Percentiles rank a stretch among this genome's conserved stretches.
phyloP scores from a whole-genome alignment of 2,329 filamentous ascomycete genomes.

The Macrophomina phaseolina region DNA sequence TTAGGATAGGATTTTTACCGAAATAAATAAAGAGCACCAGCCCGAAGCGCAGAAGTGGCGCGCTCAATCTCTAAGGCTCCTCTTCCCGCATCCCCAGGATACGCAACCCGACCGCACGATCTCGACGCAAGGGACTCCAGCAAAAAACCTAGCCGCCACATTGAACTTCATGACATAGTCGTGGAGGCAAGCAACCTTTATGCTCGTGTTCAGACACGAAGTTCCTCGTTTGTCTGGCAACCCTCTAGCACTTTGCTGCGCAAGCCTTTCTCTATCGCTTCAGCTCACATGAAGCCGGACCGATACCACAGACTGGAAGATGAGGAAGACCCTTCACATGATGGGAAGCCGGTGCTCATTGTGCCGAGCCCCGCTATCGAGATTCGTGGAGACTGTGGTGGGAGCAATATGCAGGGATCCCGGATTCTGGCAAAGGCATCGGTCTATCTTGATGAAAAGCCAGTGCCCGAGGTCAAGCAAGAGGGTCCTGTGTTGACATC shows the following conservation, averaged over 20 bases:
- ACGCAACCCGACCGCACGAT: background rate
- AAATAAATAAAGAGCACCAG: background rate
- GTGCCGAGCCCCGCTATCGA: background rate
- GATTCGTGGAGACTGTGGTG: background rate
- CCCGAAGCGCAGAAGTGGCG: slow-evolving; percentile 1
- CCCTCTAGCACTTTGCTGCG: background rate
- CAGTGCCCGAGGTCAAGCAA: background rate
- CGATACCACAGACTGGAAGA: slow-evolving; percentile 14
- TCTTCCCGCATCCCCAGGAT: background rate
- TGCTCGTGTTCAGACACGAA: background rate
- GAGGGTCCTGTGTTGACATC: no score
- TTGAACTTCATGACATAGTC: background rate
- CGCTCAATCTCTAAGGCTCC: background rate
- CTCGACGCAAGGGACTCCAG: background rate
- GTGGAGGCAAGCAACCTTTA: background rate
- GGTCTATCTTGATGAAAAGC: slow-evolving; percentile 2
- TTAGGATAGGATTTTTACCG: background rate
- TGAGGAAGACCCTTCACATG: background rate
- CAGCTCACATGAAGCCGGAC: background rate
- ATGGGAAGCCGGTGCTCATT: background rate
- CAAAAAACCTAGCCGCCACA: background rate
- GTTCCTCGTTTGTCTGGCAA: background rate
- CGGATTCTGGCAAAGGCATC: background rate
- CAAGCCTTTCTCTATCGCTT: background rate
- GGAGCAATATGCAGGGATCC: background rate